Percentiles rank a stretch among this genome's conserved stretches.
Conservation (phyloP, 176 grass and related monocot genomes). For the Carex parvula region DNA sequence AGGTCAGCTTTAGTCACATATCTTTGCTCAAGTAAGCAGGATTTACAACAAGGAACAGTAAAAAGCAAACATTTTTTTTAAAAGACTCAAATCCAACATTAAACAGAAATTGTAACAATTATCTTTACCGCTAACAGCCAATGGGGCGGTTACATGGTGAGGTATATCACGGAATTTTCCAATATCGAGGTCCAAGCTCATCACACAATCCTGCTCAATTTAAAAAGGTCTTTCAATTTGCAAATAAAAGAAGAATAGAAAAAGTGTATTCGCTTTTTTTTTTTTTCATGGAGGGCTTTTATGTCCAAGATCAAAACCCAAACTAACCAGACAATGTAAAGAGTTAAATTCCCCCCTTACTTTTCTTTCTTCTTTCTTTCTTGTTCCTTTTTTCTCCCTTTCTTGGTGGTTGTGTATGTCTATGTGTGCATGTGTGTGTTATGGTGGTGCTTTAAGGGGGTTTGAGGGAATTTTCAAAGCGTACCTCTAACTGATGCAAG, state of each 20-base stretch:
- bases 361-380: background rate
- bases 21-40: constrained; percentile 10
- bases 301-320: background rate
- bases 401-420: background rate
- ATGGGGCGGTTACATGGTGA: constrained; percentile 47
- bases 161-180: constrained; percentile 77
- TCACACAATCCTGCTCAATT: constrained; percentile 23
- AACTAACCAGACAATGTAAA: background rate
- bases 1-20: background rate
- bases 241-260: constrained; percentile 5
- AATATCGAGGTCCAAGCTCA: constrained; percentile 43
- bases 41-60: background rate
- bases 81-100: background rate
- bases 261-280: background rate
- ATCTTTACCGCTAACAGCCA: constrained; percentile 87
- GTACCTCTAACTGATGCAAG: constrained; percentile 63
- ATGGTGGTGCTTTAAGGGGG: background rate
- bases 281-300: background rate
- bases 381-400: background rate
- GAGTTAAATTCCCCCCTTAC: background rate
- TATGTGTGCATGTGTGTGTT: background rate
- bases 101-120: constrained; percentile 24
- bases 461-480: background rate
- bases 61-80: background rate
- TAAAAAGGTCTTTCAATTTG: background rate